Conservation (phyloP, 2,329 filamentous ascomycete genomes). For the Sporothrix inflata region DNA sequence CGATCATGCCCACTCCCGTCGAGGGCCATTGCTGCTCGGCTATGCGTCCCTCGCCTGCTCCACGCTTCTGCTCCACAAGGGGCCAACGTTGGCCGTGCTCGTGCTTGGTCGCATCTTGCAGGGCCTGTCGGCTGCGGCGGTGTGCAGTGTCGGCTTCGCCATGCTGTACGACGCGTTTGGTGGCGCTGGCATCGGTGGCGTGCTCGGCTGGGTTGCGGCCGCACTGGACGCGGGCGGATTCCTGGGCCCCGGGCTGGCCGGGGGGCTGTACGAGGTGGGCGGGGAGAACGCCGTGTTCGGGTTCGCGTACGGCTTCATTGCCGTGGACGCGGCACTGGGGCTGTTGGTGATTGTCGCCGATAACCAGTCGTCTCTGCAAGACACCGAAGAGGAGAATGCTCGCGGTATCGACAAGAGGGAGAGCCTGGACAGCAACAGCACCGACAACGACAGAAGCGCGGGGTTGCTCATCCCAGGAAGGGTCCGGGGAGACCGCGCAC, state of each 20-base stretch:
- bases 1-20: constrained; percentile 28
- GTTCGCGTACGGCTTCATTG: constrained; percentile 24
- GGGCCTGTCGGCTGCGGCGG: constrained; percentile 31
- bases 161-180: constrained; percentile 31
- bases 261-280: constrained; percentile 29
- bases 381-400: background rate
- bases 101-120: constrained; percentile 32
- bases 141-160: constrained; percentile 31
- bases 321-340: constrained; percentile 23
- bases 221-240: constrained; percentile 30
- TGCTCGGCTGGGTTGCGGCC: constrained; percentile 32
- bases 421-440: background rate
- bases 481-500: too few relatives aligned
- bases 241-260: constrained; percentile 31
- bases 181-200: constrained; percentile 27
- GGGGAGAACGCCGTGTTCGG: constrained; percentile 30
- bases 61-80: constrained; percentile 31
- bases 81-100: constrained; percentile 27
- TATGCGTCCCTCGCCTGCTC: constrained; percentile 25
- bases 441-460: background rate
- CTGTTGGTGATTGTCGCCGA: constrained; percentile 23
- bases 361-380: too few relatives aligned
- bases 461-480: background rate
- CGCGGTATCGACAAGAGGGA: background rate
- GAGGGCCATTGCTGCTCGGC: constrained; percentile 28